These are phyloP conservation scores for Trypanosoma grayi DNA, from an alignment of 208 protist species.

Conservation along the genomic window DNA sequence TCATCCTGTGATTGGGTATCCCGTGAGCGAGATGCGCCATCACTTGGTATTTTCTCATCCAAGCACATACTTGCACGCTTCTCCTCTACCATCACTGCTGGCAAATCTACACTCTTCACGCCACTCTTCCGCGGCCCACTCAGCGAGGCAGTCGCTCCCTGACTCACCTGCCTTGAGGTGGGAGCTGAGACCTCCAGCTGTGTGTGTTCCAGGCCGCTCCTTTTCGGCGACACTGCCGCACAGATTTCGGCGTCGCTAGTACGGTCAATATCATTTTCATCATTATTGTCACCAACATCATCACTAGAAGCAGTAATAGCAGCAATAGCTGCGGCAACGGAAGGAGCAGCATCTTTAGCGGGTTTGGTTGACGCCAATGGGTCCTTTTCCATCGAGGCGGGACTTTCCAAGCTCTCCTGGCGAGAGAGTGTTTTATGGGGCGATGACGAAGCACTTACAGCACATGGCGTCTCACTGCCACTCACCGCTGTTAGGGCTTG, in stretches of 20 bases:
- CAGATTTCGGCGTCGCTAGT: too few species aligned
- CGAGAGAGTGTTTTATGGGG: neutral
- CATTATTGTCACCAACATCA: too few species aligned
- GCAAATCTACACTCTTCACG: neutral
- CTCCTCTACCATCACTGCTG: neutral
- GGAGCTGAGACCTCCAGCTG: too few species aligned
- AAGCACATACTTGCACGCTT: neutral
- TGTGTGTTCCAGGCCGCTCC: too few species aligned
- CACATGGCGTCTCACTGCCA: neutral
- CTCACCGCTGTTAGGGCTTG: neutral
- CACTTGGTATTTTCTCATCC: neutral
- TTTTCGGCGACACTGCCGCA: too few species aligned
- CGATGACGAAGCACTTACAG: neutral
- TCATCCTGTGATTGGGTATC: slow-evolving; percentile 4
- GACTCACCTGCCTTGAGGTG: neutral
- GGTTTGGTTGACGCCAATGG: neutral
- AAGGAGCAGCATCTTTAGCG: neutral
- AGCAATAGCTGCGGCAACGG: neutral
- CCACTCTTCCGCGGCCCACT: neutral
- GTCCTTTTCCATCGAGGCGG: neutral
- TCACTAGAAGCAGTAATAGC: too few species aligned
- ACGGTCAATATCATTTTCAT: too few species aligned
- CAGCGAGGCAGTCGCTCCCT: neutral
- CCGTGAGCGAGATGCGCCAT: neutral
- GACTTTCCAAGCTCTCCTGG: neutral